Conservation (phyloP, 2,329 filamentous ascomycete species). For the Nothophaeocryptopus gaeumannii region DNA sequence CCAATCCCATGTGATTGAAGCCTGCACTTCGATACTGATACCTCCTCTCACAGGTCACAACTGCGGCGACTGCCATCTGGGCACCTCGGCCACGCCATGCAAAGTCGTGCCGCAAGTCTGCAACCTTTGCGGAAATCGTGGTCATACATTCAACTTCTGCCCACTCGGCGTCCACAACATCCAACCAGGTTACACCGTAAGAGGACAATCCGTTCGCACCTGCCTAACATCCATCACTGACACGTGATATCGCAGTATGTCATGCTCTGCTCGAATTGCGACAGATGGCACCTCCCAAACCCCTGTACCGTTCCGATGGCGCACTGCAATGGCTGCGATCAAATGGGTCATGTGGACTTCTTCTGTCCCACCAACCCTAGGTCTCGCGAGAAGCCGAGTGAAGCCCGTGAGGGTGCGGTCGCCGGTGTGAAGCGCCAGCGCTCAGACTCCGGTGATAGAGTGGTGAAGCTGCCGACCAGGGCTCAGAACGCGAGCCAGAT, state of each 20-base stretch:
- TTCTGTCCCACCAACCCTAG: slow-evolving; percentile 24
- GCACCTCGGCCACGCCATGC: slow-evolving; percentile 19
- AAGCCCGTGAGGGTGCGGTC: too few relatives aligned
- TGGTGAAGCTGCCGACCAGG: too few relatives aligned
- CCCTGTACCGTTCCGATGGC: slow-evolving; percentile 16
- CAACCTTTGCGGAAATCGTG: slow-evolving; percentile 19
- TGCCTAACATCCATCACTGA: slow-evolving; percentile 6
- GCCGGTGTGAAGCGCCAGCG: too few relatives aligned
- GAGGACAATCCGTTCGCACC: background rate
- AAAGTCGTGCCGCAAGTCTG: slow-evolving; percentile 15
- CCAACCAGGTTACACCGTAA: slow-evolving; percentile 17
- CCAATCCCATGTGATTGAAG: background rate
- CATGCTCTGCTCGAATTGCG: slow-evolving; percentile 29
- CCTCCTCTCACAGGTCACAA: slow-evolving; percentile 1
- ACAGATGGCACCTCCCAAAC: slow-evolving; percentile 26
- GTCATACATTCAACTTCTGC: slow-evolving; percentile 25
- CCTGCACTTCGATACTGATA: background rate
- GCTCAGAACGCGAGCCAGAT: too few relatives aligned
- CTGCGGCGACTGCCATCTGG: slow-evolving; percentile 27
- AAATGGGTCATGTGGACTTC: slow-evolving; percentile 22
- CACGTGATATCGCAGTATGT: slow-evolving; percentile 10
- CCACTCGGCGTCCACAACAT: slow-evolving; percentile 15
- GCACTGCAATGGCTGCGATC: slow-evolving; percentile 20
- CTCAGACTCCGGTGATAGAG: too few relatives aligned
- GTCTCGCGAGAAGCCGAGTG: too few relatives aligned